A percentile compares a stretch with the other conserved stretches of the same genome.
Conservation (phyloP, 1,284 basidiomycete genomes). For the Jaminaea rosea region DNA sequence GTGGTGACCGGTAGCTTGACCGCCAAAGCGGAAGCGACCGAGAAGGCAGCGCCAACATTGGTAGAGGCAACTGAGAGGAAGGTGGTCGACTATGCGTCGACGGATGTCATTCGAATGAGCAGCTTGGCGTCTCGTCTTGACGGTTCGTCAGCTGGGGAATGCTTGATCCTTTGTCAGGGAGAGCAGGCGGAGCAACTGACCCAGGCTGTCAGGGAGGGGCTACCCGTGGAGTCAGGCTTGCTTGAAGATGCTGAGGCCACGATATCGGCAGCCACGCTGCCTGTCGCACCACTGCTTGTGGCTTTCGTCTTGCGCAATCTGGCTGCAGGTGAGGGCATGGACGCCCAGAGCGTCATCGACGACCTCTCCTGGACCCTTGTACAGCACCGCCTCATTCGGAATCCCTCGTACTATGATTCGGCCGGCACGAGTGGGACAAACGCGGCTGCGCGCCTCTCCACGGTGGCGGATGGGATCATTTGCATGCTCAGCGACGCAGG, state of each 20-base stretch:
- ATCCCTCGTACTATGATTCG: slow-evolving; percentile 78
- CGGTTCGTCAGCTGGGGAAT: slow-evolving; percentile 33
- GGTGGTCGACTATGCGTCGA: slow-evolving; percentile 66
- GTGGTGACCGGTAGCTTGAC: slow-evolving; percentile 37
- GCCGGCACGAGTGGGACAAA: neutral
- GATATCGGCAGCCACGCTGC: slow-evolving; percentile 4
- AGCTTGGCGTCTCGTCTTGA: slow-evolving; percentile 65
- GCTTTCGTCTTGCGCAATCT: slow-evolving; percentile 21
- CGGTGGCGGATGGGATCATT: neutral
- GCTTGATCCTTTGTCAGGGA: slow-evolving; percentile 80
- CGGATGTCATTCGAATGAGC: slow-evolving; percentile 84
- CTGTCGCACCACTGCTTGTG: slow-evolving; percentile 11
- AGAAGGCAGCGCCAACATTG: slow-evolving; percentile 8
- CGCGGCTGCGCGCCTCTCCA: neutral
- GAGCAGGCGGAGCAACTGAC: slow-evolving; percentile 66
- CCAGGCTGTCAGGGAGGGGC: slow-evolving; percentile 72
- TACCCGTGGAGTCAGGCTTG: slow-evolving; percentile 77
- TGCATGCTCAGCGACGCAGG: neutral
- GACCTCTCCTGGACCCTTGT: slow-evolving; percentile 77
- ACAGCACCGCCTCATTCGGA: slow-evolving; percentile 61
- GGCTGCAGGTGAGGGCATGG: slow-evolving; percentile 5
- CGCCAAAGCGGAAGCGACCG: slow-evolving; percentile 15
- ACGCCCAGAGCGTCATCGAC: slow-evolving; percentile 54
- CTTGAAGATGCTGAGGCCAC: slow-evolving; percentile 50
- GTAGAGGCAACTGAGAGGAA: no score